These are phyloP conservation scores for Akebia trifoliata DNA, from an alignment of 164 flowering plant genomes.

Conservation along the genomic window DNA sequence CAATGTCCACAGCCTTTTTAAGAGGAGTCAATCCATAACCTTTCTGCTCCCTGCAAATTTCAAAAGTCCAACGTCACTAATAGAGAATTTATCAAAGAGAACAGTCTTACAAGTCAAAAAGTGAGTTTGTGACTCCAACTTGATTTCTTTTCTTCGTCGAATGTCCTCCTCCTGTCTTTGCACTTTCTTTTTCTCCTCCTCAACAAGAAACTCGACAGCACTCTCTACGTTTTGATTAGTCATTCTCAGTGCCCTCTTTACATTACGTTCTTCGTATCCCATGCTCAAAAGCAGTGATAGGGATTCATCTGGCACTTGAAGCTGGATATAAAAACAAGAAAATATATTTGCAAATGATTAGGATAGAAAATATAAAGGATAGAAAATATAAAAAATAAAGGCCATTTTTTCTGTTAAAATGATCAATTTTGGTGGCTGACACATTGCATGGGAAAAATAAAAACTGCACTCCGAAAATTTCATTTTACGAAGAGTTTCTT, in stretches of 20 bases:
- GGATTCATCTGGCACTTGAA: constrained; percentile 81
- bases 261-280: constrained; percentile 70
- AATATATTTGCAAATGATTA: not conserved
- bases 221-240: constrained; percentile 56
- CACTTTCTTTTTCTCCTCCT: constrained; percentile 49
- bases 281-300: constrained; percentile 69
- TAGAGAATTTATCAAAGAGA: not conserved
- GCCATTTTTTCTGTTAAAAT: too few species aligned
- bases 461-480: too few species aligned
- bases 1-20: constrained; percentile 71
- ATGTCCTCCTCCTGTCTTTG: constrained; percentile 48
- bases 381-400: not conserved
- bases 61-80: not conserved
- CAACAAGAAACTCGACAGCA: constrained; percentile 67
- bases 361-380: not conserved
- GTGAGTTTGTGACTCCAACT: constrained; percentile 24
- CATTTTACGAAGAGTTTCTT: too few species aligned
- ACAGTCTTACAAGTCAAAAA: not conserved
- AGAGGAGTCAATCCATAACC: constrained; percentile 71
- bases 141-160: constrained; percentile 48
- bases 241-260: constrained; percentile 78
- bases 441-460: too few species aligned
- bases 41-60: constrained; percentile 71
- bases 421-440: too few species aligned
- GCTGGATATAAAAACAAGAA: constrained; percentile 35